Base-by-base conservation (phyloP, 1,284 basidiomycete species). In the Cutaneotrichosporon dermatis region DNA sequence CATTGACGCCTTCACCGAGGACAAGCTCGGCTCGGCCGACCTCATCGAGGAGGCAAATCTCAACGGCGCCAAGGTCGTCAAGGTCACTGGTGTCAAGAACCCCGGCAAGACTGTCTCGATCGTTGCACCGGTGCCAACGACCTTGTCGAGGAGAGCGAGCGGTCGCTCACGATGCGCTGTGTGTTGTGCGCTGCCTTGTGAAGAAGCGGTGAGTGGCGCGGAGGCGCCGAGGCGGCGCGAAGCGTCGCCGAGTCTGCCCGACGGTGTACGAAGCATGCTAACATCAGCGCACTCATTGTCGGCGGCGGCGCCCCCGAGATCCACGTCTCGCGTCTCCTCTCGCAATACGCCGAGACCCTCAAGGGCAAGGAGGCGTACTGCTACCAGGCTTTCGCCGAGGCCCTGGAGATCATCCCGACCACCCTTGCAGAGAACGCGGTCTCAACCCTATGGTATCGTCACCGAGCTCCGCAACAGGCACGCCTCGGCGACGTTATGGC, bases 291-390 rank as follows among this genome's bases (percentile, higher is more conserved):
- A 16, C 82, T 99, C 57, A 97, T 99, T 69, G 91, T 91, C 45
- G 96, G 96, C 59, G 96, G 96, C 59, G 96, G 96, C 55, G 93
- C 96, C 25, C 96, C 96, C 35, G 96, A 99, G 79, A 96, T 99
- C 69, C 92, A 99, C 77, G 89, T 97, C 55, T 98, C 96, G n/a
- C 86, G 94, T 44, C 81, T 90, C 65, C 83, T 99, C 42, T 88
- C 92, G 4, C 90, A 97, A 77, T 86, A 96, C 72, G 88, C 94
- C 5, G 92, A 96, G 69, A 90, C 92, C 0, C 84, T 99, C 67
- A 96, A 90, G 79, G 95, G 96, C 55, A 97, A 98, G 89, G 94
- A 99, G 79, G 91, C 94, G 6, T 99, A 99, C 80, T 98, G 96
- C 79, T 97, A 95, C 87, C 90, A 96, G 75, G 94, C 94, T 4